phyloP scores from a whole-genome alignment of 2,329 filamentous ascomycete genomes.

The Neofusicoccum parvum region DNA sequence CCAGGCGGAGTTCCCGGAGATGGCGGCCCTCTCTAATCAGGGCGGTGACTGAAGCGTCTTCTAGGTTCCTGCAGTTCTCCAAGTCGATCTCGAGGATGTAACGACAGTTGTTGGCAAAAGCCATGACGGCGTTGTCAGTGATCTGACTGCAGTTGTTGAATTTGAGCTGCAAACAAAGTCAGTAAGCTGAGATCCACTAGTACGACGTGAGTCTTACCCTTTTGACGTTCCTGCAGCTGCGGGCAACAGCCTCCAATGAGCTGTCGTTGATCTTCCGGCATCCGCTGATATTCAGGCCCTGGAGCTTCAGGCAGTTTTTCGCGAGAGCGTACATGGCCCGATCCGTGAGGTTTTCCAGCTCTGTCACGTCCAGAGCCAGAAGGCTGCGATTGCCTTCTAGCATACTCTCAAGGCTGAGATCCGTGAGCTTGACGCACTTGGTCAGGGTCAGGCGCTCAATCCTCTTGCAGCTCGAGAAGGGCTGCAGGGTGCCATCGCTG shows the following conservation, averaged over 20 bases:
- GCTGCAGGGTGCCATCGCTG: slow-evolving; percentile 85
- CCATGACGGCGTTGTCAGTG: slow-evolving; percentile 77
- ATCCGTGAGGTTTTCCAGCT: slow-evolving; percentile 78
- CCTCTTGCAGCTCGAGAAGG: slow-evolving; percentile 81
- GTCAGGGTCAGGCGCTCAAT: slow-evolving; percentile 92
- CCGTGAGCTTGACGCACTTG: slow-evolving; percentile 82
- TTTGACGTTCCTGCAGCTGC: slow-evolving; percentile 84
- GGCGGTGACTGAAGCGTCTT: slow-evolving; percentile 79
- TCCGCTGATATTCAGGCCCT: slow-evolving; percentile 89
- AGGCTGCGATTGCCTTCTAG: slow-evolving; percentile 78
- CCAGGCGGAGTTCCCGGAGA: slow-evolving; percentile 86
- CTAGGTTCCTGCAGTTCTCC: slow-evolving; percentile 78
- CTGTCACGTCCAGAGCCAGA: slow-evolving; percentile 87
- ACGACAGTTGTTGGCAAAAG: slow-evolving; percentile 84
- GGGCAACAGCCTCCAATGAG: slow-evolving; percentile 77
- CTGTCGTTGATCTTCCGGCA: slow-evolving; percentile 85
- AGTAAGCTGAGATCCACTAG: background rate
- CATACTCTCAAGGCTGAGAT: slow-evolving; percentile 77
- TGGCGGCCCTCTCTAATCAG: slow-evolving; percentile 77
- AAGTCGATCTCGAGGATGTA: slow-evolving; percentile 97
- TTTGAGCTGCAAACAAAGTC: slow-evolving; percentile 67
- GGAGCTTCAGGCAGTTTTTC: slow-evolving; percentile 77
- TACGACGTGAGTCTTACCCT: slow-evolving; percentile 58
- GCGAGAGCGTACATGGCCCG: slow-evolving; percentile 76
- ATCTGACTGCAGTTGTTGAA: slow-evolving; percentile 89